Conservation (phyloP, 208 protist species). For the Angomonas desouzai region DNA sequence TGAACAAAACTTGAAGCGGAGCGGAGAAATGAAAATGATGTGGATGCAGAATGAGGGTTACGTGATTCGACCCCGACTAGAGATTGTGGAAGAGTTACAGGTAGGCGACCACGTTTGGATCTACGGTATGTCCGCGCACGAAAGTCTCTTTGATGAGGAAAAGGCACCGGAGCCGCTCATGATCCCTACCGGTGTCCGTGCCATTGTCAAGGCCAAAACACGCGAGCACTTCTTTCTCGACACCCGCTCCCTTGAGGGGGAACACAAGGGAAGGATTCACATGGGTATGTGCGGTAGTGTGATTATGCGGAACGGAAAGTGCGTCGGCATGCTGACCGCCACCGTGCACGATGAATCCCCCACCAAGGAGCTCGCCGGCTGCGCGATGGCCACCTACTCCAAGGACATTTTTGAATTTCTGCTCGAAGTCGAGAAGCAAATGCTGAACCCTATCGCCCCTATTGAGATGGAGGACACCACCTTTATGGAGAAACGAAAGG, state of each 20-base stretch:
- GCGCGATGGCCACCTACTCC: constrained; percentile 86
- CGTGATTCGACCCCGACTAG: constrained; percentile 70
- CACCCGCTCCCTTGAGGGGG: constrained; percentile 69
- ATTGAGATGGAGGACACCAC: constrained; percentile 60
- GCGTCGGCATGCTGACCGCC: constrained; percentile 91
- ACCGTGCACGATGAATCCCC: constrained; percentile 82
- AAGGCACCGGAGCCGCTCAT: constrained; percentile 82
- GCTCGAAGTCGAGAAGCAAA: constrained; percentile 88
- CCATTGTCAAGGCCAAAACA: constrained; percentile 68
- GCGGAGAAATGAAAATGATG: constrained; percentile 90
- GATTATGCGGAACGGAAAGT: constrained; percentile 83
- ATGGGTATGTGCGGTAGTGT: constrained; percentile 91
- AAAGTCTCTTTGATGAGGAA: constrained; percentile 88
- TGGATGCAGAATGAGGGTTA: constrained; percentile 91
- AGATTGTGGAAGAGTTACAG: constrained; percentile 60
- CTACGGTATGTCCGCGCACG: constrained; percentile 87
- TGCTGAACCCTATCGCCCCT: constrained; percentile 58
- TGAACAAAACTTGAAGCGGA: constrained; percentile 84
- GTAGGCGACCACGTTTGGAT: constrained; percentile 88
- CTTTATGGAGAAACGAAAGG: constrained; percentile 57
- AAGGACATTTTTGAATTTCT: constrained; percentile 87
- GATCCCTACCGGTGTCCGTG: constrained; percentile 83
- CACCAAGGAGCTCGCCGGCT: constrained; percentile 74
- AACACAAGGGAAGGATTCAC: constrained; percentile 54
- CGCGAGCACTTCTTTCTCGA: constrained; percentile 90